Evolutionary conservation across 768 basidiomycete genomes (phyloP).

Genomic region (Mycena metata): DNA sequence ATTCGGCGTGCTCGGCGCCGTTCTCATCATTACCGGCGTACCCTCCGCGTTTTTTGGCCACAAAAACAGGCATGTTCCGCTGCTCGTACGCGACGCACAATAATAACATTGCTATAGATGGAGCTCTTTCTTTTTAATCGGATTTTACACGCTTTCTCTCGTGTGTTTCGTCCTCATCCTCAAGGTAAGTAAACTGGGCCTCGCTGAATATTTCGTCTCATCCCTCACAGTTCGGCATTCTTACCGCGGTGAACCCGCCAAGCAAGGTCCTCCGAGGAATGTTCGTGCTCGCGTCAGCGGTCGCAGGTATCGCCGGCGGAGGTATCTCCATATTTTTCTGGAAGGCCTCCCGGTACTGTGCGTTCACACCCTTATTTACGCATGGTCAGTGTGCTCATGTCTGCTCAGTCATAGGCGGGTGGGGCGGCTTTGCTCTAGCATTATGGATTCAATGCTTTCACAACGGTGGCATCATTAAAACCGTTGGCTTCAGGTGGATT

Average conservation of each 20-base stretch:
- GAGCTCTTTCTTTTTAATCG: constrained; percentile 94
- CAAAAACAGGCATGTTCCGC: constrained; percentile 80
- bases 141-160: constrained; percentile 90
- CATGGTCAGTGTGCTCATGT: neutral
- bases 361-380: neutral
- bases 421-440: constrained; percentile 89
- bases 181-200: constrained; percentile 49
- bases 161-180: constrained; percentile 90
- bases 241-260: constrained; percentile 88
- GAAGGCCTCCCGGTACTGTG: constrained; percentile 86
- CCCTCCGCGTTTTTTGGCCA: constrained; percentile 94
- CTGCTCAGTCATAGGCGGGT: constrained; percentile 68
- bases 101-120: constrained; percentile 52
- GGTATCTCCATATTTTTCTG: constrained; percentile 93
- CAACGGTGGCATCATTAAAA: constrained; percentile 83
- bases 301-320: constrained; percentile 88
- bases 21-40: constrained; percentile 91
- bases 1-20: constrained; percentile 89
- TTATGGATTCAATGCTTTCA: constrained; percentile 91
- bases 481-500: constrained; percentile 89
- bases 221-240: constrained; percentile 73
- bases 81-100: neutral
- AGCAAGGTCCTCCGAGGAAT: constrained; percentile 84
- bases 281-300: constrained; percentile 85
- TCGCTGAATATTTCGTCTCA: neutral